Base-by-base conservation (phyloP, 345 rosid species). In the Combretum micranthum region DNA sequence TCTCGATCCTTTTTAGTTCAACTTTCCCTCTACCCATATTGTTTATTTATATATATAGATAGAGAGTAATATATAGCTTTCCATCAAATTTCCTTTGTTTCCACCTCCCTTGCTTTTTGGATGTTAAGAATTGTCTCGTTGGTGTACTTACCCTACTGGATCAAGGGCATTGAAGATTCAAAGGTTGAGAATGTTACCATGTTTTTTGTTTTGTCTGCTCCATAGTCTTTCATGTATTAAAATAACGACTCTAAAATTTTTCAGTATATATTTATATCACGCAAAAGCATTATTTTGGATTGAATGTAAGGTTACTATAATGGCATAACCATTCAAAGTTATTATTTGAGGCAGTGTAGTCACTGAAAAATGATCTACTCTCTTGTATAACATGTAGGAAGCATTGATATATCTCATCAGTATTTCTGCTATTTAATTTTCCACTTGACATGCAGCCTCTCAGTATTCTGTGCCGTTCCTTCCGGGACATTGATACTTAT, bases 1-100 rank as follows among this genome's bases (percentile, higher is more conserved):
- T 88, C 84, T 85, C 93, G 49, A 83, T 88, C 71, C 76, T 82
- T 88, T 73, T 85, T 79, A 88, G 80, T 85, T 85, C 86, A 74
- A 81, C 83, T 84, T 82, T 81, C 23, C 90, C 93, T 65, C 93
- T 70, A 66, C 86, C 83, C 93, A 85, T 87, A 9, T 4, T 1
- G 39, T 25, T 25, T 2, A 11, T 7, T 32, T 32, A 32, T 32
- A 32, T 32, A 32, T n/a, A n/a, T n/a, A n/a, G n/a, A n/a, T n/a
- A n/a, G n/a, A n/a, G n/a, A n/a, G n/a, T n/a, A n/a, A 2, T 25
- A 25, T 25, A 25, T 25, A 5, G 7, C 39, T 49, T 46, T 18
- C n/a, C 12, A 15, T 60, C 43, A 25, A 16, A 17, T 46, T 20
- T 47, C 50, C 55, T 59, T 23, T 42, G 50, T 47, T 47, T 13